Evolutionary conservation across 176 grass and related monocot genomes (phyloP).

Genomic region (Avena insularis): DNA sequence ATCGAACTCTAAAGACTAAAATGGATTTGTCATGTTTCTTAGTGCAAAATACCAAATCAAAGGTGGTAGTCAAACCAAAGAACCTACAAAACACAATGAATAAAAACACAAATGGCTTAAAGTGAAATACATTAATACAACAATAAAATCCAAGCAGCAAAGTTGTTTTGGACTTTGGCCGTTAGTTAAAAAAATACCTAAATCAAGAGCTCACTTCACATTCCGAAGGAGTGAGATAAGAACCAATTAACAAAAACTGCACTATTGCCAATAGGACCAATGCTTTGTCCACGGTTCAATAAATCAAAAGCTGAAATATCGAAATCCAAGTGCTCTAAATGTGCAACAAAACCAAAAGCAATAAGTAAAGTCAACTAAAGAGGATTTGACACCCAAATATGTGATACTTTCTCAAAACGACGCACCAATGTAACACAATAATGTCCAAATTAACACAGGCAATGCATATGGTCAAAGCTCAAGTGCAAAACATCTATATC

Average conservation of each 20-base stretch:
- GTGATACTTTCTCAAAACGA: background rate
- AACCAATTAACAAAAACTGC: constrained; percentile 1
- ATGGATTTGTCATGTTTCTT: background rate
- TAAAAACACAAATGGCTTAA: constrained; percentile 22
- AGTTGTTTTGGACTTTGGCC: background rate
- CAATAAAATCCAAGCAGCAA: background rate
- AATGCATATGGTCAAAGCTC: background rate
- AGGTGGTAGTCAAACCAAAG: background rate
- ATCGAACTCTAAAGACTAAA: constrained; percentile 29
- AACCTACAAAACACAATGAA: background rate
- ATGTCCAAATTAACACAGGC: constrained; percentile 12
- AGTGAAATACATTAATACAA: constrained; percentile 13
- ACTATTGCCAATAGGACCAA: background rate
- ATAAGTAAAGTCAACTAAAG: background rate
- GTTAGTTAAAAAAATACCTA: background rate
- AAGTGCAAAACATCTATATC: background rate
- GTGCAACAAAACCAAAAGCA: background rate
- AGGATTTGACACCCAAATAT: constrained; percentile 6
- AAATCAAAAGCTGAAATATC: constrained; percentile 1
- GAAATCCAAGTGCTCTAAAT: constrained; percentile 6
- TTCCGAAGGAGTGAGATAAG: constrained; percentile 11
- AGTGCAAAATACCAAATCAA: constrained; percentile 5
- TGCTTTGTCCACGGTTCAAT: background rate
- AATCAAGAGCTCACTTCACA: constrained; percentile 17
- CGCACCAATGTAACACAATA: background rate